Base-by-base conservation (phyloP, 345 rosid species). In the Corchorus capsularis region DNA sequence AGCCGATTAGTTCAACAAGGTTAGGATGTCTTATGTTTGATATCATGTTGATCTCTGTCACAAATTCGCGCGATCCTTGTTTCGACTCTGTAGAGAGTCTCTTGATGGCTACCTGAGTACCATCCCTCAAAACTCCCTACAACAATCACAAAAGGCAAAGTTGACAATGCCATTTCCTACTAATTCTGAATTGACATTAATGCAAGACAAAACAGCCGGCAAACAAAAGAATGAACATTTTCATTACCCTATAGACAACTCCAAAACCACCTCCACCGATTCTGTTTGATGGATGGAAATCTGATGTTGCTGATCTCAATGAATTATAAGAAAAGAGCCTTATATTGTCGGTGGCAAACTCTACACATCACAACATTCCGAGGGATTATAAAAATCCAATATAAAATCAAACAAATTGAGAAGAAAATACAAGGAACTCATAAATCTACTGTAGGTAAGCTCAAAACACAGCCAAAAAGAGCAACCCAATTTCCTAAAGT, bases 231-330 rank as follows among this genome's bases (percentile, higher is more conserved):
- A 56, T n/a, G 54, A 35, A 77, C 22, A 79, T n/a, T 22, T 22
- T 45, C 85, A 83, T 69, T 66, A 95, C 98, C 96, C 39, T 95
- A 66, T 86, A 86, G 57, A 93, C 98, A 84, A 95, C 96, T 75
- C 99, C 99, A 82, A 82, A 95, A 63, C 96, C 98, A 53, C 99
- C 99, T 69, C 86, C 89, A 8, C 97, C 97, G 6, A 92, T 85
- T 79, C 77, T 84, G 79, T 85, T 87, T 2, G 94, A 79, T 72
- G 91, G 92, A 79, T 89, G 89, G 76, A 93, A 95, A 78, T 79
- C 59, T 47, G 65, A 70, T 1, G 99, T 90, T 15, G 98, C 98
- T 39, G 96, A 92, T 86, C 94, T 83, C 81, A 95, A 71, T 2
- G 97, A 85, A 74, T 87, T 90, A 75, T 81, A 92, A n/a, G 93